Evolutionary conservation across 2,329 filamentous ascomycete genomes (phyloP).

Genomic region (Phyllosticta ampelicida): DNA sequence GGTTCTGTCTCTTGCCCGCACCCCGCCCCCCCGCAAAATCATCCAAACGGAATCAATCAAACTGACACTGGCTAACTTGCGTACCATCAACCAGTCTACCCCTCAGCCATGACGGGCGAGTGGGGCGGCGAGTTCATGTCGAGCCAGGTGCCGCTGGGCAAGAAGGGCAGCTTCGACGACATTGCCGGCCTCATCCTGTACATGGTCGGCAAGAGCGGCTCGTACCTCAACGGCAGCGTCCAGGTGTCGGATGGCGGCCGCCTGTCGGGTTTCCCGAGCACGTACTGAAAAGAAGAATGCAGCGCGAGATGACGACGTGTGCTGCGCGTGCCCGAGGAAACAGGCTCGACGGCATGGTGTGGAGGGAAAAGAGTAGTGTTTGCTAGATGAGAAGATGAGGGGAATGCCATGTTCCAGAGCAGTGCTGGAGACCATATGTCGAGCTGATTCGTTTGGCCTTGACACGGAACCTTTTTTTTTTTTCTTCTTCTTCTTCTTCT

Average conservation of each 20-base stretch:
- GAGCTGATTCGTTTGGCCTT: too few species aligned
- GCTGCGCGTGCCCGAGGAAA: too few species aligned
- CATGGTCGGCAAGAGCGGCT: slow-evolving; percentile 39
- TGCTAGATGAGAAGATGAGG: too few species aligned
- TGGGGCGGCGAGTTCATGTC: slow-evolving; percentile 21
- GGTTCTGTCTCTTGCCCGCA: slow-evolving; percentile 1
- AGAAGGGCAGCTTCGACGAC: slow-evolving; percentile 35
- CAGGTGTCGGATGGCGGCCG: slow-evolving; percentile 39
- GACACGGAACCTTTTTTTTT: too few species aligned
- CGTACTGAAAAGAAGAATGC: too few species aligned
- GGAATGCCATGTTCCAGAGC: too few species aligned
- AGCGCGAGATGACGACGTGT: too few species aligned
- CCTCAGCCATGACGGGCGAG: slow-evolving; percentile 35
- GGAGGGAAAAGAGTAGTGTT: too few species aligned
- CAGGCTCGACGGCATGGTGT: too few species aligned
- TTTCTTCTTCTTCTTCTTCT: too few species aligned
- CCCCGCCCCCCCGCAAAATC: not conserved
- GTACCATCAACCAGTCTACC: slow-evolving; percentile 17
- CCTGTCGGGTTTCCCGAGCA: slow-evolving; percentile 22
- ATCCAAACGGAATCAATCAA: too few species aligned
- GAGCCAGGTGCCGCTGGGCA: slow-evolving; percentile 27
- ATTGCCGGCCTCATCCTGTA: slow-evolving; percentile 41
- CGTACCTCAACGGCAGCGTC: slow-evolving; percentile 44
- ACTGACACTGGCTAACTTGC: not conserved
- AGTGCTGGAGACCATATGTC: too few species aligned